phyloP scores from a whole-genome alignment of 805 yeast species.

The Saturnispora saitoi region DNA sequence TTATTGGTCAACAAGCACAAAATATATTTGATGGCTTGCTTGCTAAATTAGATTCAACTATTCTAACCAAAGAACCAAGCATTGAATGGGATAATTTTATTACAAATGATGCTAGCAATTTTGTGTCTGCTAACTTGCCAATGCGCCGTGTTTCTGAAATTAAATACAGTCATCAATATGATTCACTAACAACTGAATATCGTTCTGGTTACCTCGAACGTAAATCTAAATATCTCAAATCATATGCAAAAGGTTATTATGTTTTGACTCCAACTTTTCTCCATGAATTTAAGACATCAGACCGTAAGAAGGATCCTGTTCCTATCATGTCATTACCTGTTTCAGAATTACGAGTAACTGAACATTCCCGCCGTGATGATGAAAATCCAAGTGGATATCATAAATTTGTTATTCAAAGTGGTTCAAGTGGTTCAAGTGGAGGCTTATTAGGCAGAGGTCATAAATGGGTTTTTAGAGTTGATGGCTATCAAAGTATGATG shows the following conservation, averaged over 20 bases:
- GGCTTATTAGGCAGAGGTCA: conserved; percentile 76
- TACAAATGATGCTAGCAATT: conserved; percentile 53
- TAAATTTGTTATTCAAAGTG: conserved; percentile 74
- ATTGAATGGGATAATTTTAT: conserved; percentile 88
- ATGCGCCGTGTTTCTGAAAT: conserved; percentile 56
- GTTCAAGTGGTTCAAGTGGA: conserved; percentile 51
- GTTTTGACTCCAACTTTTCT: conserved; percentile 81
- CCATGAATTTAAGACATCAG: conserved; percentile 83
- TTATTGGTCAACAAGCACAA: conserved; percentile 66
- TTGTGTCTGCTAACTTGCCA: conserved; percentile 54
- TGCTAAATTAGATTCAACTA: conserved; percentile 58
- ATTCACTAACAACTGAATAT: conserved; percentile 58
- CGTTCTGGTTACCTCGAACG: conserved; percentile 80
- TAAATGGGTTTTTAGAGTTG: conserved; percentile 93
- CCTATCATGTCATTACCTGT: conserved; percentile 80
- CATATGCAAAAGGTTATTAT: conserved; percentile 86
- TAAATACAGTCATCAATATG: conserved; percentile 56
- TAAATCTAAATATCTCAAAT: conserved; percentile 82
- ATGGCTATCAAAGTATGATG: conserved; percentile 68
- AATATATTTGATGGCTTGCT: conserved; percentile 57
- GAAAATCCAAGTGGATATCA: conserved; percentile 43
- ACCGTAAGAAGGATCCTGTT: conserved; percentile 67
- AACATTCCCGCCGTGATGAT: conserved; percentile 69
- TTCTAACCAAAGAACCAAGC: conserved; percentile 67
- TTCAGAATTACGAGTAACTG: conserved; percentile 73